Evolutionary conservation across 768 basidiomycete genomes (phyloP), one percentile per base, ranked within the genome.

Genomic region (Nidularia pulvinata): DNA sequence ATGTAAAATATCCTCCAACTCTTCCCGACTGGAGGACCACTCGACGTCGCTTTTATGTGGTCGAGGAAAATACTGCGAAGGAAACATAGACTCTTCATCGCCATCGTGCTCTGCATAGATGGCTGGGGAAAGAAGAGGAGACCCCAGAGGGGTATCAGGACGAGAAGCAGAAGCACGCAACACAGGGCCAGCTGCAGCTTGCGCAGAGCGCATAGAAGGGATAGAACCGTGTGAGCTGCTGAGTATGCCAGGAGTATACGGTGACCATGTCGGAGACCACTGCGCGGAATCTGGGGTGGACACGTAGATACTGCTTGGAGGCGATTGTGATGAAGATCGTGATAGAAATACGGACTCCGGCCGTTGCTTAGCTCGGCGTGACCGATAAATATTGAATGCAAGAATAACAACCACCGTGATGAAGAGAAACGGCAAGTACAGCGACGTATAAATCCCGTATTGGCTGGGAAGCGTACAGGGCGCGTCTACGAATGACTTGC

Each of bases 381-480:
- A 33, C 71, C 69, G 47, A 13, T 63, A 62, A 33, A 74, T 61
- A 61, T 85, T 84, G 43, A 79, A 55, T 33, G 78, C 52, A 39
- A 82, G 59, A 25, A 89, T 64, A 3, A 72, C 52, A 22, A 84
- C 30, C 14, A 85, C 52, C 4, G 86, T 83, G 36, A 89, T 57
- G 52, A 82, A 39, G n/a, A 83, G 64, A 39, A 82, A 76, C 5
- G 90, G 85, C n/a, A 83, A 55, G 68, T 95, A 94, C 43, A 84
- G 67, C 42, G 75, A 71, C 14, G 71, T 71, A 67, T 89, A 86
- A 34, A 91, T 79, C 19, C 72, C 71, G 48, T 71, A 69, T 51
- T 88, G 85, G 59, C 91, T 82, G 0, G 95, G 95, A n/a, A 96
- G 78, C 60, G 84, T 70, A 67, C 95, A 97, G 0, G 84, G 79